Evolutionary conservation across 208 protist species (phyloP).

Genomic region (Trypanosoma cruzi): DNA sequence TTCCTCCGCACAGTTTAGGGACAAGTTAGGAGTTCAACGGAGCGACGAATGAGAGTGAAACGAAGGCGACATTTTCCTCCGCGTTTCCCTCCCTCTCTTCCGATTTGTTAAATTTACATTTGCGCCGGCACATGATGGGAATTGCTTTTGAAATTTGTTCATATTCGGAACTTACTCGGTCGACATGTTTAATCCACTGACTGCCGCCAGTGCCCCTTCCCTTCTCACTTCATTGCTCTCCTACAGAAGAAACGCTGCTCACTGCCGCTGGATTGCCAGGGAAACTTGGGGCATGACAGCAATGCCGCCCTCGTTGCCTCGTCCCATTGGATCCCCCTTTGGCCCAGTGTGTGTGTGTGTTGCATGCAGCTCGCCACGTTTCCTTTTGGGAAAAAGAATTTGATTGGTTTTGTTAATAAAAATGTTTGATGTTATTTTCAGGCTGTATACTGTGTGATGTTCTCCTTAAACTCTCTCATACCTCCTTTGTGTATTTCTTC

Average conservation of each 20-base stretch:
- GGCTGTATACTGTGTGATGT: not conserved
- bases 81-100: not conserved
- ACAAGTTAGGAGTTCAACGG: not conserved
- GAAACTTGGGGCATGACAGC: not conserved
- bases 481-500: too few species aligned
- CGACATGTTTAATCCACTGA: conserved; percentile 9
- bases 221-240: not conserved
- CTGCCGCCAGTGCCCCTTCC: too few species aligned
- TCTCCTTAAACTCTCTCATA: too few species aligned
- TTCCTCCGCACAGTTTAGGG: not conserved
- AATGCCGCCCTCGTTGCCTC: not conserved
- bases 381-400: too few species aligned
- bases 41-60: not conserved
- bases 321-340: too few species aligned
- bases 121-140: conserved; percentile 27
- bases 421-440: not conserved
- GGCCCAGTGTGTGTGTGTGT: too few species aligned
- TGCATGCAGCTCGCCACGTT: too few species aligned
- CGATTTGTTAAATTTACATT: not conserved
- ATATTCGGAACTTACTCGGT: conserved; percentile 56
- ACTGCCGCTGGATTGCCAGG: not conserved
- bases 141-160: conserved; percentile 59
- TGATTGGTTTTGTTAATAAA: not conserved
- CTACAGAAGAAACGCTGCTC: not conserved
- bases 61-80: not conserved